A percentile compares a stretch with the other conserved stretches of the same genome.
Evolutionary conservation across 1,284 basidiomycete genomes (phyloP).

Genomic region (Leccinum glutinopallens): DNA sequence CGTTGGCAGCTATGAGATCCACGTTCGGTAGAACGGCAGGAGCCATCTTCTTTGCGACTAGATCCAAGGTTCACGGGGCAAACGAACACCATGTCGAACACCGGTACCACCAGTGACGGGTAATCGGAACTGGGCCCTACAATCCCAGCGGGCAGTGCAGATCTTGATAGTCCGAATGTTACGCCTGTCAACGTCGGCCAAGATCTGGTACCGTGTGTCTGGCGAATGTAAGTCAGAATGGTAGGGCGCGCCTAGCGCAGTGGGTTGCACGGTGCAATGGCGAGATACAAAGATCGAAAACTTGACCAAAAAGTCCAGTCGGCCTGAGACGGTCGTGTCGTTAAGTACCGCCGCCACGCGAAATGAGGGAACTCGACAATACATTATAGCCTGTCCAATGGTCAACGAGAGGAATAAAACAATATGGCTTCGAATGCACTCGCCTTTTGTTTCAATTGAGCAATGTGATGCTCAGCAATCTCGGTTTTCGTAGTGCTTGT

Average conservation of each 20-base stretch:
- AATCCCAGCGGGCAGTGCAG: constrained; percentile 48
- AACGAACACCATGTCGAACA: constrained; percentile 62
- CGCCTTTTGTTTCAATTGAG: constrained; percentile 41
- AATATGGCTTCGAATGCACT: not conserved
- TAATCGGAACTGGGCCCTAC: constrained; percentile 19
- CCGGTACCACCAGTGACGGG: constrained; percentile 44
- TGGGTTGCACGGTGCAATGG: constrained; percentile 40
- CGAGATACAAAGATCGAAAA: constrained; percentile 44
- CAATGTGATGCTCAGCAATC: constrained; percentile 40
- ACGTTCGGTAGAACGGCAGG: constrained; percentile 28
- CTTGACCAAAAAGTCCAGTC: constrained; percentile 47
- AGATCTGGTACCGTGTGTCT: constrained; percentile 41
- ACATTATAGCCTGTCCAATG: constrained; percentile 16
- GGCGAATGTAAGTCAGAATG: constrained; percentile 46
- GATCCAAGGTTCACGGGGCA: constrained; percentile 58
- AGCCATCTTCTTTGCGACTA: constrained; percentile 39
- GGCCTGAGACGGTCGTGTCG: constrained; percentile 60
- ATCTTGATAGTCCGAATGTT: constrained; percentile 45
- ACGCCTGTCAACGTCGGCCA: constrained; percentile 46
- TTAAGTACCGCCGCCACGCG: constrained; percentile 54
- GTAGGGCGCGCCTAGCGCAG: constrained; percentile 54
- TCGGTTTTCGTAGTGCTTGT: constrained; percentile 21
- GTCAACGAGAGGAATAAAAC: constrained; percentile 11
- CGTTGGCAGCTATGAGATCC: constrained; percentile 47
- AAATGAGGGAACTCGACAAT: constrained; percentile 34